Evolutionary conservation across 2,329 filamentous ascomycete genomes (phyloP).

Genomic region (Colletotrichum zoysiae): DNA sequence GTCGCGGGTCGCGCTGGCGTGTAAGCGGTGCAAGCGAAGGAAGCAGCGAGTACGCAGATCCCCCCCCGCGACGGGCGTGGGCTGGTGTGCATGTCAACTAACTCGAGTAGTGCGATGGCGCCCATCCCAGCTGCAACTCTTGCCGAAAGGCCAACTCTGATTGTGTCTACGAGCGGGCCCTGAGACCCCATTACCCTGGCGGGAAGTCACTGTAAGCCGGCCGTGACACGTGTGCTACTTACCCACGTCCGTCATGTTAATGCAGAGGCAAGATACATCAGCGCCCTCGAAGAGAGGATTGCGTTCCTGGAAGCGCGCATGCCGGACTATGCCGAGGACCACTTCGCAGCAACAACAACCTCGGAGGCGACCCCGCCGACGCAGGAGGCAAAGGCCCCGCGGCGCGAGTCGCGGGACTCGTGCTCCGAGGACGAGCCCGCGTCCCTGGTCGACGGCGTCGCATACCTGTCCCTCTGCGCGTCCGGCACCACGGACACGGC

Average conservation of each 20-base stretch:
- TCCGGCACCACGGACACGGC: slow-evolving; percentile 45
- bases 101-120: slow-evolving; percentile 44
- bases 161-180: slow-evolving; percentile 46
- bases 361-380: not conserved
- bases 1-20: slow-evolving; percentile 45
- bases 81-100: not conserved
- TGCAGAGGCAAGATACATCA: slow-evolving; percentile 44
- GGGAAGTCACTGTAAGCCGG: slow-evolving; percentile 46
- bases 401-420: slow-evolving; percentile 28
- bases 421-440: slow-evolving; percentile 43
- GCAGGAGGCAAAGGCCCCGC: not conserved
- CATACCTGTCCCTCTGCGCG: slow-evolving; percentile 45
- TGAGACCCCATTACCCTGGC: slow-evolving; percentile 47
- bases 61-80: not conserved
- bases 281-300: slow-evolving; percentile 47
- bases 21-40: slow-evolving; percentile 46
- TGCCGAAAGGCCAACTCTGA: slow-evolving; percentile 43
- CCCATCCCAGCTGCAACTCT: slow-evolving; percentile 45
- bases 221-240: no score
- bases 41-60: slow-evolving; percentile 44
- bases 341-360: slow-evolving; percentile 37
- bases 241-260: not conserved
- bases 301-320: slow-evolving; percentile 47
- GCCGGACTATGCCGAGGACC: slow-evolving; percentile 46
- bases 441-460: slow-evolving; percentile 46